Evolutionary conservation across 306 rosid genomes (phyloP).

Genomic region (Boehmeria nivea): DNA sequence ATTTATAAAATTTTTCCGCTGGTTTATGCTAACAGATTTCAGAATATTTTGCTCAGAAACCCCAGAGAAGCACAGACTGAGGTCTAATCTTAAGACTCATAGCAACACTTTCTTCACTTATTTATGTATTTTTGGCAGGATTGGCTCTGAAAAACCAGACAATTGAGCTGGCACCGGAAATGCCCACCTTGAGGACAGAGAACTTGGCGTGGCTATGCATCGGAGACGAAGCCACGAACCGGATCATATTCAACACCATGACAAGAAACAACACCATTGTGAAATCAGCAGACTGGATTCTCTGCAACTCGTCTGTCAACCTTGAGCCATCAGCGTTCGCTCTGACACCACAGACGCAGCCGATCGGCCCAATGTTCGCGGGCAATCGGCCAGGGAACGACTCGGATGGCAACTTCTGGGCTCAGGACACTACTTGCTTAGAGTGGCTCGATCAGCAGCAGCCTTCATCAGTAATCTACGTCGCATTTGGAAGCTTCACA

Average conservation of each 20-base stretch:
- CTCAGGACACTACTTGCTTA: constrained; percentile 32
- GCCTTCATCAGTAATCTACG: constrained; percentile 6
- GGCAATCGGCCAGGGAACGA: constrained; percentile 25
- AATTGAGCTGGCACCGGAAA: constrained; percentile 44
- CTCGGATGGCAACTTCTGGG: constrained; percentile 44
- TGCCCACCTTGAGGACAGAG: constrained; percentile 40
- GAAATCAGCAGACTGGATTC: constrained; percentile 41
- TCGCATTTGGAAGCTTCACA: constrained; percentile 19
- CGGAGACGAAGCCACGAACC: constrained; percentile 41
- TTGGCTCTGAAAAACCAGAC: no score
- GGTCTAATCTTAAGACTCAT: no score
- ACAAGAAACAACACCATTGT: constrained; percentile 29
- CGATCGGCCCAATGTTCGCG: no score
- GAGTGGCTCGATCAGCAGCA: constrained; percentile 23
- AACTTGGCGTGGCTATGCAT: constrained; percentile 47
- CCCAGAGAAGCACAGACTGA: no score
- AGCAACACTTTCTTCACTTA: no score
- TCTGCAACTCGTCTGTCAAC: constrained; percentile 59
- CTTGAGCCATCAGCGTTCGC: constrained; percentile 52
- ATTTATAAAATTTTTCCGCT: no score
- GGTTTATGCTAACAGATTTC: no score
- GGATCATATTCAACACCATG: constrained; percentile 45
- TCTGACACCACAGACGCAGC: constrained; percentile 44
- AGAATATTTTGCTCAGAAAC: no score
- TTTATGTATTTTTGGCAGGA: no score